These are phyloP conservation scores for Triticum urartu DNA, from an alignment of 176 grass and related monocot genomes.

Conservation along the genomic window DNA sequence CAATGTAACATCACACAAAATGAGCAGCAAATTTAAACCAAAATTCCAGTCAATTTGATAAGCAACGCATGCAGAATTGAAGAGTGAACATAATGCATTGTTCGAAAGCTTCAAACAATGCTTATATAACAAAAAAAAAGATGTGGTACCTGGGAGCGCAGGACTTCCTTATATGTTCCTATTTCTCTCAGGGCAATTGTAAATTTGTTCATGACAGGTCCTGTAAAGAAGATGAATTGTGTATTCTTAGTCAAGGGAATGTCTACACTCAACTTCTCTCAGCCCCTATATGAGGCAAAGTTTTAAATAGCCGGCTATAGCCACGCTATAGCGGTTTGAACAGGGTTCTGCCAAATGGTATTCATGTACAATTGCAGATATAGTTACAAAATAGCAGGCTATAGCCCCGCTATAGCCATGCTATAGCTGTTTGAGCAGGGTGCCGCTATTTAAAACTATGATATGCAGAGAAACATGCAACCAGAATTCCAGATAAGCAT, in stretches of 20 bases:
- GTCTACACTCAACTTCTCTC: not conserved
- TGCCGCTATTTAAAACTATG: too few species aligned
- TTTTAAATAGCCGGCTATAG: too few species aligned
- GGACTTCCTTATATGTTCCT: slow-evolving; percentile 96
- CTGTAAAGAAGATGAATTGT: slow-evolving; percentile 48
- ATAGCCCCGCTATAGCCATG: too few species aligned
- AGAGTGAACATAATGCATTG: not conserved
- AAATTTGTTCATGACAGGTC: slow-evolving; percentile 95
- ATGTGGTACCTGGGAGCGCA: slow-evolving; percentile 83
- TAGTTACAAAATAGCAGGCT: too few species aligned
- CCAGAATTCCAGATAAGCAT: not conserved
- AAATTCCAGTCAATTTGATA: not conserved
- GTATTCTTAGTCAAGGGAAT: slow-evolving; percentile 31
- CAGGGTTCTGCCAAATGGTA: too few species aligned
- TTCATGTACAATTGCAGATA: too few species aligned
- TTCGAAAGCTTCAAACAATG: not conserved
- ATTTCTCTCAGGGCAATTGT: slow-evolving; percentile 97
- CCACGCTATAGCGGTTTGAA: too few species aligned
- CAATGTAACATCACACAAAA: slow-evolving; percentile 20
- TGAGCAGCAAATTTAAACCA: not conserved
- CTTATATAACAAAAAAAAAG: slow-evolving; percentile 7
- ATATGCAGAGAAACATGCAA: not conserved
- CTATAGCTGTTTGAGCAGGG: too few species aligned
- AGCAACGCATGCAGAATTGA: not conserved
- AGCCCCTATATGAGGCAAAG: not conserved